A percentile compares a stretch with the other conserved stretches of the same genome.
phyloP scores from a whole-genome alignment of 2,329 filamentous ascomycete species.

The Simplicillium sp. region DNA sequence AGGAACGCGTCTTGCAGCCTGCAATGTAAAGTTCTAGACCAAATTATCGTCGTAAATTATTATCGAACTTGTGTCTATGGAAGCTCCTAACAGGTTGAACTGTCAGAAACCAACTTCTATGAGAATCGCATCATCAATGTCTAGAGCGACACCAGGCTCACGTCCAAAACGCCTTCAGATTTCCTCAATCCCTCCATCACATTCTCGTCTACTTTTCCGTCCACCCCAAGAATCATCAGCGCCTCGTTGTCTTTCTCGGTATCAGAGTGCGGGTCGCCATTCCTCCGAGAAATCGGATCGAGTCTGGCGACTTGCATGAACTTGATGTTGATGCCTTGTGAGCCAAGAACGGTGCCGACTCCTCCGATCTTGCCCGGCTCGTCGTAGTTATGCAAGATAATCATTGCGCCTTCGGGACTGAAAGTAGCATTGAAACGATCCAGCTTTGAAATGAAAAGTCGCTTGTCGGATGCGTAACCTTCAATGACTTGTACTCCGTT shows the following conservation, averaged over 20 bases:
- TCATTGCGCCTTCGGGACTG: constrained; percentile 59
- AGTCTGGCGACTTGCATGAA: constrained; percentile 67
- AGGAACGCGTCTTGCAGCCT: too few relatives aligned
- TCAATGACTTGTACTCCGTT: constrained; percentile 40
- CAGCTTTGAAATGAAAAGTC: constrained; percentile 61
- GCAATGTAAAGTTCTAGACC: too few relatives aligned
- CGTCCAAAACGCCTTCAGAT: constrained; percentile 44
- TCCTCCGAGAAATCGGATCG: constrained; percentile 20
- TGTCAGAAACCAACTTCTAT: too few relatives aligned
- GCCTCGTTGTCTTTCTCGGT: constrained; percentile 50
- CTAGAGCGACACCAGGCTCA: constrained; percentile 39
- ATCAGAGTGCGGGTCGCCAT: constrained; percentile 12
- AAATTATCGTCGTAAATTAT: too few relatives aligned
- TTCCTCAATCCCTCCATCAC: constrained; percentile 38
- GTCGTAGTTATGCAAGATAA: constrained; percentile 78
- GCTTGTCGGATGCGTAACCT: constrained; percentile 56
- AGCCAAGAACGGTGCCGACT: constrained; percentile 62
- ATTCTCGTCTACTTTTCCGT: constrained; percentile 51
- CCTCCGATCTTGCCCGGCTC: constrained; percentile 74
- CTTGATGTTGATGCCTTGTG: constrained; percentile 64
- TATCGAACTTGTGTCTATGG: too few relatives aligned
- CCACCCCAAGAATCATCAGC: constrained; percentile 72
- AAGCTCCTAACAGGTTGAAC: too few relatives aligned
- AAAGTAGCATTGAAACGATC: constrained; percentile 68
- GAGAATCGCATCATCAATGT: not conserved